Conservation (phyloP, 345 rosid species). For the Dipteronia dyeriana region DNA sequence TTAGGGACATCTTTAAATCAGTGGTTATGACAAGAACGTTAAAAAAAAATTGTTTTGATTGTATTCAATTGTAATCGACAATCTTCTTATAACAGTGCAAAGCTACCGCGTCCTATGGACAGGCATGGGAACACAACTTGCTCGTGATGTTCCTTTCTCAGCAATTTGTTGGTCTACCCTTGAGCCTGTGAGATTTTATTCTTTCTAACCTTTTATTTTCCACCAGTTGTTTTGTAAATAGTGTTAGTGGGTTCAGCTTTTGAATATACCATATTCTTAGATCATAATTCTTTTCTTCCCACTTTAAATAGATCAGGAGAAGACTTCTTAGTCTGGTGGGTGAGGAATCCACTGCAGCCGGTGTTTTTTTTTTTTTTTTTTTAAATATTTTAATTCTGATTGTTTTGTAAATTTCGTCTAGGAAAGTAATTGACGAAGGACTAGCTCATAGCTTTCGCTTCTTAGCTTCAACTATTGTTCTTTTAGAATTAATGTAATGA, state of each 20-base stretch:
- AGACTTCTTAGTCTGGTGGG: conserved; percentile 62
- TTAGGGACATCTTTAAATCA: neutral
- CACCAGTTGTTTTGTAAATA: neutral
- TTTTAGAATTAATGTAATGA: no score
- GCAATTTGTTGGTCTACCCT: conserved; percentile 97
- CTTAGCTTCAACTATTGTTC: no score
- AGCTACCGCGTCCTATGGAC: conserved; percentile 84
- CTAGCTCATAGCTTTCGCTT: no score
- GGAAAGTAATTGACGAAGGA: no score
- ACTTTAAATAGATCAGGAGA: conserved; percentile 61
- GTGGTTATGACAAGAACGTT: neutral
- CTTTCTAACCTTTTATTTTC: conserved; percentile 5
- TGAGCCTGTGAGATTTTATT: conserved; percentile 72
- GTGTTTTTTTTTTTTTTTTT: no score
- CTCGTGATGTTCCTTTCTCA: conserved; percentile 97
- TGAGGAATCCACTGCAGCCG: conserved; percentile 60
- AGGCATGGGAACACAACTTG: conserved; percentile 98
- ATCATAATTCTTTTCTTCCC: neutral
- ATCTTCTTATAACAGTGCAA: conserved; percentile 49
- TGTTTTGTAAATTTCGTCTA: no score
- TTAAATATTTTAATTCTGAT: no score
- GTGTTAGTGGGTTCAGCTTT: no score
- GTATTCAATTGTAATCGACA: conserved; percentile 3
- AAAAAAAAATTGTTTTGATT: neutral
- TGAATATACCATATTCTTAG: neutral